Percentiles rank a stretch among this genome's conserved stretches.
Evolutionary conservation across 2,329 filamentous ascomycete species (phyloP).

Genomic region (Colletotrichum sp.): DNA sequence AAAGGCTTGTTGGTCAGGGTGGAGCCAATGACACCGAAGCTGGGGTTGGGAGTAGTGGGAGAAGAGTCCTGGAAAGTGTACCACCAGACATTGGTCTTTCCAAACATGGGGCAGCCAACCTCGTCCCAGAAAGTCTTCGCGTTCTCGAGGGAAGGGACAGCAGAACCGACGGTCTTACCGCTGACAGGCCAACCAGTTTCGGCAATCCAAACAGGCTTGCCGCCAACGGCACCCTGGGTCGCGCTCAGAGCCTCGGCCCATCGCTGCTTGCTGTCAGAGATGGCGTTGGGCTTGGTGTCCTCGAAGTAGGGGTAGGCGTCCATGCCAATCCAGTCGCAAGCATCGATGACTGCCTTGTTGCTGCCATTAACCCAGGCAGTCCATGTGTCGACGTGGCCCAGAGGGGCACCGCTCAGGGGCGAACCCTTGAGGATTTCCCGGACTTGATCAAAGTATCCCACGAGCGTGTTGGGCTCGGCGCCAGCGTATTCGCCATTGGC

Average conservation of each 20-base stretch:
- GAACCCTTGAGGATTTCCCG: constrained; percentile 69
- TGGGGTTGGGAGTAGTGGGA: constrained; percentile 65
- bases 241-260: constrained; percentile 71
- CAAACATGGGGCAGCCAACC: constrained; percentile 76
- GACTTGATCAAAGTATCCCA: constrained; percentile 74
- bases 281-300: constrained; percentile 68
- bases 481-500: constrained; percentile 68
- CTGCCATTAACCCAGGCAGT: constrained; percentile 76
- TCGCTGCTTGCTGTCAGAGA: constrained; percentile 67
- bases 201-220: constrained; percentile 83
- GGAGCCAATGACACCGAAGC: constrained; percentile 72
- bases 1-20: constrained; percentile 59
- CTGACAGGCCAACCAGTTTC: constrained; percentile 88
- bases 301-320: constrained; percentile 90
- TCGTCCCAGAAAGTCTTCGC: constrained; percentile 83
- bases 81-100: constrained; percentile 74
- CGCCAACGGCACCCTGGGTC: constrained; percentile 62
- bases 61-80: constrained; percentile 75
- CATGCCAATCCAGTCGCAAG: constrained; percentile 80
- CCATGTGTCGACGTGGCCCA: constrained; percentile 94
- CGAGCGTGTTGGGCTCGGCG: constrained; percentile 64
- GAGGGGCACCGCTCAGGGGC: constrained; percentile 56
- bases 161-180: constrained; percentile 67
- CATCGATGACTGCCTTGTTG: constrained; percentile 73
- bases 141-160: constrained; percentile 68